Percentiles rank a stretch among this genome's conserved stretches.
phyloP scores from a whole-genome alignment of 2,329 filamentous ascomycete species.

The Xylaria polymorpha region DNA sequence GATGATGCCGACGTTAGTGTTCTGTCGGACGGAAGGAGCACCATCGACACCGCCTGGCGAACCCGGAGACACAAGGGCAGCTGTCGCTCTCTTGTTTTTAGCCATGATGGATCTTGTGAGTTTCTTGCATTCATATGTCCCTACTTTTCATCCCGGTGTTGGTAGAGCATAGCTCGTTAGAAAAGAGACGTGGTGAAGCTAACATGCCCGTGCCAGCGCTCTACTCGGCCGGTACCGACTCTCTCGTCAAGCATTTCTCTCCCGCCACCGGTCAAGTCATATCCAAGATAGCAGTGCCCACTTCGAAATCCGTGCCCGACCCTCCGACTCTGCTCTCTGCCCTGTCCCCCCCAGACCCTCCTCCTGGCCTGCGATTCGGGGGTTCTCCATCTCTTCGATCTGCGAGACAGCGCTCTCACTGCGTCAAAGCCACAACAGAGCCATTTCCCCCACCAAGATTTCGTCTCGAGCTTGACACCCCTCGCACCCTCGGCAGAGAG shows the following conservation, averaged over 20 bases:
- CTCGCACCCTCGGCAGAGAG: slow-evolving; percentile 83
- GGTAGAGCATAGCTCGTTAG: not conserved
- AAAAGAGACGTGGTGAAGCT: slow-evolving; percentile 20
- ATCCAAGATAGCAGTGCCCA: slow-evolving; percentile 84
- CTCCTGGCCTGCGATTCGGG: slow-evolving; percentile 92
- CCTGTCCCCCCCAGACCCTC: slow-evolving; percentile 87
- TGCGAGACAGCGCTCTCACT: slow-evolving; percentile 71
- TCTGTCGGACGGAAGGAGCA: slow-evolving; percentile 72
- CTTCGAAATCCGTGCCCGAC: slow-evolving; percentile 66
- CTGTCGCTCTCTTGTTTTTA: slow-evolving; percentile 84
- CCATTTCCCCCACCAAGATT: slow-evolving; percentile 89
- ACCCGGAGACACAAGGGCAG: slow-evolving; percentile 94
- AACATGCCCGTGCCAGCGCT: slow-evolving; percentile 55
- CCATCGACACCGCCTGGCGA: slow-evolving; percentile 85
- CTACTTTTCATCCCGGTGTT: not conserved
- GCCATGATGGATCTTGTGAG: slow-evolving; percentile 77
- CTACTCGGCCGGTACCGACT: slow-evolving; percentile 73
- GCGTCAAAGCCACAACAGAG: slow-evolving; percentile 77
- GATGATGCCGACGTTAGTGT: slow-evolving; percentile 65
- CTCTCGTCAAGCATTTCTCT: slow-evolving; percentile 68
- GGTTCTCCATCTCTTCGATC: slow-evolving; percentile 86
- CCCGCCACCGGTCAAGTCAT: slow-evolving; percentile 73
- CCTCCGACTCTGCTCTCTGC: slow-evolving; percentile 83
- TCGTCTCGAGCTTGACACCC: slow-evolving; percentile 87
- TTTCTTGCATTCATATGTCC: slow-evolving; percentile 44